A percentile compares a stretch with the other conserved stretches of the same genome.
These are phyloP conservation scores for Penicillium subrubescens DNA, from an alignment of 495 filamentous ascomycete genomes.

Conservation along the genomic window DNA sequence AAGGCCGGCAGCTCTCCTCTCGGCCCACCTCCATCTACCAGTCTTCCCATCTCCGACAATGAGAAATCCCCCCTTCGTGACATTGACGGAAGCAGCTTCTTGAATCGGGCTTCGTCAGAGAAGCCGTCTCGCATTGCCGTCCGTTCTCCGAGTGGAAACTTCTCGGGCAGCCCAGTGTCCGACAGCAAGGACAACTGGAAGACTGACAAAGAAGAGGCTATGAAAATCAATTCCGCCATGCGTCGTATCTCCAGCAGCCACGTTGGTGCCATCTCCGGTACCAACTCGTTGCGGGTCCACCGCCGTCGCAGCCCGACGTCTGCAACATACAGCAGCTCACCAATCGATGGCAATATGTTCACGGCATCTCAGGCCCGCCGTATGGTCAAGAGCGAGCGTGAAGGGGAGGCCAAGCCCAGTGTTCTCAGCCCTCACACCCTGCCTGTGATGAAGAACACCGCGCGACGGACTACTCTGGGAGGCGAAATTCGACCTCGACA, in stretches of 20 bases:
- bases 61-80: conserved; percentile 69
- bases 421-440: conserved; percentile 67
- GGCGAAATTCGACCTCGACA: conserved; percentile 52
- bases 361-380: conserved; percentile 68
- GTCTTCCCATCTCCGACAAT: conserved; percentile 60
- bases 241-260: conserved; percentile 54
- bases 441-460: conserved; percentile 64
- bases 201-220: conserved; percentile 57
- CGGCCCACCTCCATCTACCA: conserved; percentile 59
- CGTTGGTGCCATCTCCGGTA: conserved; percentile 22
- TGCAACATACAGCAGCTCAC: conserved; percentile 54
- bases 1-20: conserved; percentile 64
- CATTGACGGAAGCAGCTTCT: conserved; percentile 60
- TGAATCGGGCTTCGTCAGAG: conserved; percentile 56
- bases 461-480: conserved; percentile 53
- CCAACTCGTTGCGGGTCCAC: conserved; percentile 46
- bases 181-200: conserved; percentile 49
- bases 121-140: conserved; percentile 53
- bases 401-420: conserved; percentile 52
- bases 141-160: conserved; percentile 50
- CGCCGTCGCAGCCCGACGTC: conserved; percentile 67
- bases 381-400: conserved; percentile 70
- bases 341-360: conserved; percentile 63
- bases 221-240: conserved; percentile 64
- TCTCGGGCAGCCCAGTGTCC: conserved; percentile 39